Evolutionary conservation across 208 protist genomes (phyloP).

Genomic region (Naegleria fowleri): DNA sequence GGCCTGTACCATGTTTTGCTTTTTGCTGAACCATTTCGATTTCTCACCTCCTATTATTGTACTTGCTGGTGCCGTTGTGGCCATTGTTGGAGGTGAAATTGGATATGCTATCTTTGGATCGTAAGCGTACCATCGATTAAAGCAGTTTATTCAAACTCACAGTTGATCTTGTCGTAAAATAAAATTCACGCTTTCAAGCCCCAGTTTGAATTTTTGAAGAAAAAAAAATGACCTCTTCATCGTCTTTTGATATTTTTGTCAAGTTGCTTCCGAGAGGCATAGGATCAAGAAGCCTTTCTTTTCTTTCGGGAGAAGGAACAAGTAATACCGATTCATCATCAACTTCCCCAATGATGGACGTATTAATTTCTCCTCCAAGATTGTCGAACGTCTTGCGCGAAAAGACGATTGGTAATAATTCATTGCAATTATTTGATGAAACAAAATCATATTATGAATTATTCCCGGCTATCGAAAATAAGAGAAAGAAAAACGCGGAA

Average conservation of each 20-base stretch:
- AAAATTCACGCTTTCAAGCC: too few species aligned
- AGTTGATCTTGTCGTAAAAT: too few species aligned
- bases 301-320: not conserved
- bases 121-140: too few species aligned
- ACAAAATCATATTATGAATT: not conserved
- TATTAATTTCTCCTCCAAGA: not conserved
- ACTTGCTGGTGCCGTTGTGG: not conserved
- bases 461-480: not conserved
- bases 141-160: too few species aligned
- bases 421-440: not conserved
- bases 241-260: not conserved
- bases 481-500: not conserved
- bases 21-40: not conserved
- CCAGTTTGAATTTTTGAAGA: too few species aligned
- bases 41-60: not conserved
- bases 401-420: not conserved
- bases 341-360: not conserved
- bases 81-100: not conserved
- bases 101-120: not conserved
- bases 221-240: too few species aligned
- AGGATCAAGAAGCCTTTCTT: not conserved
- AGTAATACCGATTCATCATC: too few species aligned
- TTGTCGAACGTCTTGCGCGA: not conserved
- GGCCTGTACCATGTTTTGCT: not conserved
- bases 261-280: not conserved